Conservation (phyloP, 1,284 basidiomycete species). For the Trichosporon coremiiforme region DNA sequence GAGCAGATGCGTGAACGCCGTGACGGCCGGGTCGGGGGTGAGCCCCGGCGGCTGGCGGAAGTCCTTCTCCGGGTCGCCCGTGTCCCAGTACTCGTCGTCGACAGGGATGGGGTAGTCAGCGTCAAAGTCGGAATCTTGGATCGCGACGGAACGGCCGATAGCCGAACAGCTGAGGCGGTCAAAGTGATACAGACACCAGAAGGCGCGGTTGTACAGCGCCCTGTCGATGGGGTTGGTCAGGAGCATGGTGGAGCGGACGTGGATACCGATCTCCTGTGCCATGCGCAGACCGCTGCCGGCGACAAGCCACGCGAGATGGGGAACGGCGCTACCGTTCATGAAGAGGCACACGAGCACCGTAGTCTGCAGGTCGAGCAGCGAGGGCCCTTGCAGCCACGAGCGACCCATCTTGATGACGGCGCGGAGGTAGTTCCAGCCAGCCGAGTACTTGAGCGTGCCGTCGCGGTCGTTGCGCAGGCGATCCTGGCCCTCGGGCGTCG, state of each 20-base stretch:
- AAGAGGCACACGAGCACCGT: slow-evolving; percentile 58
- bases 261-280: slow-evolving; percentile 58
- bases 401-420: slow-evolving; percentile 64
- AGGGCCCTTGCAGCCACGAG: slow-evolving; percentile 62
- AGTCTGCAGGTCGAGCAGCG: slow-evolving; percentile 73
- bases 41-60: slow-evolving; percentile 63
- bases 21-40: slow-evolving; percentile 55
- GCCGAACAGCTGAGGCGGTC: slow-evolving; percentile 66
- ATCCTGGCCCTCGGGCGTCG: slow-evolving; percentile 48
- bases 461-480: slow-evolving; percentile 45
- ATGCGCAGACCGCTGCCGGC: slow-evolving; percentile 70
- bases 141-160: slow-evolving; percentile 76
- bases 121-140: slow-evolving; percentile 84
- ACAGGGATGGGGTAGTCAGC: slow-evolving; percentile 75
- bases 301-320: slow-evolving; percentile 71
- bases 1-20: slow-evolving; percentile 68
- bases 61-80: slow-evolving; percentile 58
- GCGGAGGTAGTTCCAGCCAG: slow-evolving; percentile 61
- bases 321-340: slow-evolving; percentile 65
- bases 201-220: slow-evolving; percentile 75
- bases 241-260: slow-evolving; percentile 47
- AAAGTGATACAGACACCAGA: slow-evolving; percentile 65
- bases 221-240: slow-evolving; percentile 58
- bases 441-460: slow-evolving; percentile 19
- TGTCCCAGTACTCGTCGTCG: slow-evolving; percentile 80